phyloP scores from a whole-genome alignment of 2,329 filamentous ascomycete genomes.

The Cordyceps cateniannulata region DNA sequence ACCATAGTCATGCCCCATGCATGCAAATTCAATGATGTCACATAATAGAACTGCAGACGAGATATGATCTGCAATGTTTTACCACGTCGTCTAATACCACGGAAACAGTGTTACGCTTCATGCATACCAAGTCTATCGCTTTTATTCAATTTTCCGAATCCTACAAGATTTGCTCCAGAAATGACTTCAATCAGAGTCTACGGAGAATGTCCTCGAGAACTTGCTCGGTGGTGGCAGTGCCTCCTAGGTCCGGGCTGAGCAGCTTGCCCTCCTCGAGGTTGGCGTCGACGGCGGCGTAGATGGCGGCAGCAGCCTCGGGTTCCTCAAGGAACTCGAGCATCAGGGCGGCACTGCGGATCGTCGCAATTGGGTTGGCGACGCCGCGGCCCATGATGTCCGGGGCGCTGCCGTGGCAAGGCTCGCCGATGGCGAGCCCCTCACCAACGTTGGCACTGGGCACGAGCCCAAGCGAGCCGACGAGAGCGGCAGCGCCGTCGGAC shows the following conservation, averaged over 20 bases:
- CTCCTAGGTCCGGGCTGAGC: conserved; percentile 84
- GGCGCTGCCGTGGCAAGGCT: conserved; percentile 94
- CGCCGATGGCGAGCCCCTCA: conserved; percentile 88
- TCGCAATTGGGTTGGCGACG: conserved; percentile 95
- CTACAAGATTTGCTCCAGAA: background rate
- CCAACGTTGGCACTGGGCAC: conserved; percentile 95
- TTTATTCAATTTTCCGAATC: background rate
- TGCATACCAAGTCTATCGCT: background rate
- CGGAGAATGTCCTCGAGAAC: conserved; percentile 82
- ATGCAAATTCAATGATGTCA: too few relatives aligned
- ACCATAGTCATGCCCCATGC: too few relatives aligned
- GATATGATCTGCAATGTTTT: background rate
- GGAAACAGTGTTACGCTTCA: background rate
- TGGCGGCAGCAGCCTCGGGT: conserved; percentile 77
- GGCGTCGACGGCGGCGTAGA: conserved; percentile 87
- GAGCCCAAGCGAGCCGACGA: conserved; percentile 85
- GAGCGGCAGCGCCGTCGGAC: conserved; percentile 87
- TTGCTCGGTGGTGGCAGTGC: conserved; percentile 76
- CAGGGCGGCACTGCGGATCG: conserved; percentile 79
- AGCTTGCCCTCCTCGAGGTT: conserved; percentile 79
- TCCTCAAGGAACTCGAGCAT: conserved; percentile 96
- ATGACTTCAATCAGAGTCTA: conserved; percentile 31
- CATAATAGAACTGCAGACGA: too few relatives aligned
- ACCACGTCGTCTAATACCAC: conserved; percentile 41
- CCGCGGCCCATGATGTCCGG: conserved; percentile 86